Conservation (phyloP, 192 early-diverging fungal genomes). For the Backusella circina region DNA sequence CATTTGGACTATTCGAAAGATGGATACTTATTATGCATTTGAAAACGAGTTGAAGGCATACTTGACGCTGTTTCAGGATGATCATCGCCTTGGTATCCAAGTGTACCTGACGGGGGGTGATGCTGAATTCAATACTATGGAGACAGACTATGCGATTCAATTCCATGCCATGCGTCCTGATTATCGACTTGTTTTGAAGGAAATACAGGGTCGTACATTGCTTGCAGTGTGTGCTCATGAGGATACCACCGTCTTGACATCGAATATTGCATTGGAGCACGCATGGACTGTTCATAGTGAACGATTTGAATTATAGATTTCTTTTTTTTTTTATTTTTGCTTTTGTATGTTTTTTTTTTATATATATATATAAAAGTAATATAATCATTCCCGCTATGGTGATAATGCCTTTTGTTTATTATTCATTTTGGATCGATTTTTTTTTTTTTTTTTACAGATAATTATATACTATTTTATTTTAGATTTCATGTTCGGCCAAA, state of each 20-base stretch:
- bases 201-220: neutral
- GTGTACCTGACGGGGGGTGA: neutral
- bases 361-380: neutral
- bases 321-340: neutral
- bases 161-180: neutral
- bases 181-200: neutral
- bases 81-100: neutral
- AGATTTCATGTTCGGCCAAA: slow-evolving; percentile 77
- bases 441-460: neutral
- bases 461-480: slow-evolving; percentile 11
- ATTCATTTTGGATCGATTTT: neutral
- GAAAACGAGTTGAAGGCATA: neutral
- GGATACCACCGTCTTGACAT: neutral
- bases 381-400: neutral
- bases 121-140: neutral
- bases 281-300: neutral
- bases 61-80: neutral
- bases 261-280: neutral
- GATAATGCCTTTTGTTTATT: no score
- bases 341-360: neutral
- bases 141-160: neutral
- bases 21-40: slow-evolving; percentile 5
- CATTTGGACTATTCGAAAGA: neutral
- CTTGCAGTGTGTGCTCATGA: neutral
- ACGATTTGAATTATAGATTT: neutral